Conservation (phyloP, 1,139 yeast genomes). For the Sugiyamaella paludigena region DNA sequence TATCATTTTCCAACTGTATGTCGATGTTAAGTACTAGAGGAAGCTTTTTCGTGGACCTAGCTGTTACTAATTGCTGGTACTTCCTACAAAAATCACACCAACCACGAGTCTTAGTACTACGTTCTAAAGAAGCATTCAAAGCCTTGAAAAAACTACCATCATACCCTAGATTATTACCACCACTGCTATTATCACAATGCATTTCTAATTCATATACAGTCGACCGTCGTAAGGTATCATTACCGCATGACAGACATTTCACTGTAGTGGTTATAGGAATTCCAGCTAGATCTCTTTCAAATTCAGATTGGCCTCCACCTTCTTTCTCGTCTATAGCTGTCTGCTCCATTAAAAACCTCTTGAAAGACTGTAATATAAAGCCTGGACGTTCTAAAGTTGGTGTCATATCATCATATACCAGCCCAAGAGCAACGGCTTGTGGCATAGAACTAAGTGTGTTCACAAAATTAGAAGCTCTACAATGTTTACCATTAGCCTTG, state of each 20-base stretch:
- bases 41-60: constrained; percentile 45
- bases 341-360: constrained; percentile 55
- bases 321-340: constrained; percentile 46
- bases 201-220: constrained; percentile 17
- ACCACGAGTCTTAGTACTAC: constrained; percentile 46
- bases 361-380: constrained; percentile 51
- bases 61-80: constrained; percentile 45
- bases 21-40: constrained; percentile 67
- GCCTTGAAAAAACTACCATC: constrained; percentile 41
- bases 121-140: constrained; percentile 59
- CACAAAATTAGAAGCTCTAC: constrained; percentile 69
- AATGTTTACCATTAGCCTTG: constrained; percentile 71
- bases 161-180: too few species aligned
- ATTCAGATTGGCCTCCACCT: constrained; percentile 1
- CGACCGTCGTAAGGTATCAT: constrained; percentile 15
- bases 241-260: constrained; percentile 24
- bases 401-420: constrained; percentile 48
- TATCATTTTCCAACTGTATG: constrained; percentile 3
- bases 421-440: constrained; percentile 44
- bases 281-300: constrained; percentile 14
- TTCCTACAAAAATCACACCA: constrained; percentile 51
- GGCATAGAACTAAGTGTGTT: constrained; percentile 45
- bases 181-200: constrained; percentile 8
- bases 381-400: constrained; percentile 11
- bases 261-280: constrained; percentile 19